These are phyloP conservation scores for Mollisiaceae sp. DNA, from an alignment of 2,329 filamentous ascomycete genomes.

Conservation along the genomic window DNA sequence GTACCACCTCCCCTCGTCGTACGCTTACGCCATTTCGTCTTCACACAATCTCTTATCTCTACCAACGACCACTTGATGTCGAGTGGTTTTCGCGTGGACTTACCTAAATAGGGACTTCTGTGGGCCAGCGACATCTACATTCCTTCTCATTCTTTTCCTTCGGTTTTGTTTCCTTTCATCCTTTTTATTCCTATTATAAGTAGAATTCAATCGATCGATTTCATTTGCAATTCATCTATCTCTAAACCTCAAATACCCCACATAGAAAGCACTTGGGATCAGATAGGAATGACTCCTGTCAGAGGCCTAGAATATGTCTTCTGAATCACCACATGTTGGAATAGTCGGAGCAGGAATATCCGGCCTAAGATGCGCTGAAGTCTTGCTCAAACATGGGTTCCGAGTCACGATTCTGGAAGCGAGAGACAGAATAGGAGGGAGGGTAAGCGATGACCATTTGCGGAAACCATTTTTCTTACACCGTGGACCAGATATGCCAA, in stretches of 20 bases:
- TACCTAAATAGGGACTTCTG: background rate
- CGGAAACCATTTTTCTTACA: constrained; percentile 4
- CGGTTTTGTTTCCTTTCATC: background rate
- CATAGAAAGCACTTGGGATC: background rate
- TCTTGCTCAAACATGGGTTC: constrained; percentile 57
- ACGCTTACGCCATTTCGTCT: background rate
- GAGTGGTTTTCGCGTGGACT: background rate
- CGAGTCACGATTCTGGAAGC: constrained; percentile 63
- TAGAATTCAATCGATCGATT: background rate
- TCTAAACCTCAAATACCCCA: background rate
- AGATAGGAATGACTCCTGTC: background rate
- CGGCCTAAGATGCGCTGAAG: constrained; percentile 60
- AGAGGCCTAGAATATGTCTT: background rate
- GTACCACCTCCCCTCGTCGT: background rate
- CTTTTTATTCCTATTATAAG: background rate
- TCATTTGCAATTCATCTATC: background rate
- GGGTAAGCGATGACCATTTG: constrained; percentile 22
- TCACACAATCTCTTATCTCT: background rate
- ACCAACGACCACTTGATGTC: background rate
- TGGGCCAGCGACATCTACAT: background rate
- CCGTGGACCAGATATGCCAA: constrained; percentile 21
- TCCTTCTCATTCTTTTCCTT: background rate
- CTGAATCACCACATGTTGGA: constrained; percentile 38
- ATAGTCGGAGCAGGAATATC: constrained; percentile 62
- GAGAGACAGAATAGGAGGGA: constrained; percentile 58